Evolutionary conservation across 2,329 filamentous ascomycete species (phyloP).

Genomic region (Fusarium duplospermum): DNA sequence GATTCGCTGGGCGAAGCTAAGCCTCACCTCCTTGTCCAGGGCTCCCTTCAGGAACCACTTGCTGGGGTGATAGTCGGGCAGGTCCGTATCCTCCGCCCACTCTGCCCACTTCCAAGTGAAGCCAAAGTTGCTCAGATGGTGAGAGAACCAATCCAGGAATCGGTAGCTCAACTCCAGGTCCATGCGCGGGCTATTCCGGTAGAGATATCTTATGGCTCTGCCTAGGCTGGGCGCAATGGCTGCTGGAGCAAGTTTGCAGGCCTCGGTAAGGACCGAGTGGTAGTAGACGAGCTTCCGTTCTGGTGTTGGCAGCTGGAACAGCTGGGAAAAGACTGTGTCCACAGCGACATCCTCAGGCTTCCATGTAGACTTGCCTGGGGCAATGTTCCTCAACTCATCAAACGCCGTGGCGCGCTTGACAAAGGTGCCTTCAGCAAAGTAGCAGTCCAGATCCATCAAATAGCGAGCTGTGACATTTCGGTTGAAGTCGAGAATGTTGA

Average conservation of each 20-base stretch:
- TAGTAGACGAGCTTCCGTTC: constrained; percentile 98
- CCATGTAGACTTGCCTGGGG: constrained; percentile 79
- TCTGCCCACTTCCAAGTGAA: constrained; percentile 99
- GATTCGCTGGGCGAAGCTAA: constrained; percentile 96
- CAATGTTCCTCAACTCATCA: constrained; percentile 82
- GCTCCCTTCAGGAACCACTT: constrained; percentile 94
- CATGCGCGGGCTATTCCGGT: constrained; percentile 82
- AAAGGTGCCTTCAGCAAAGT: constrained; percentile 90
- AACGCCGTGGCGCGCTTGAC: constrained; percentile 93
- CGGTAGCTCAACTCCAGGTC: constrained; percentile 88
- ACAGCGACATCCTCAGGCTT: constrained; percentile 97
- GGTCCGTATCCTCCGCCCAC: constrained; percentile 88
- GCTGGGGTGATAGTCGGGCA: constrained; percentile 82
- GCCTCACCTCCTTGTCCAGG: constrained; percentile 94
- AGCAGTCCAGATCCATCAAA: constrained; percentile 93
- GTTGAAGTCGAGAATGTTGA: constrained; percentile 95
- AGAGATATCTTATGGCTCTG: constrained; percentile 91
- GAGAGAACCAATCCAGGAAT: constrained; percentile 97
- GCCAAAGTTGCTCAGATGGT: constrained; percentile 98
- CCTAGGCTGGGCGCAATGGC: constrained; percentile 96
- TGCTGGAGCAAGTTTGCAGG: constrained; percentile 94
- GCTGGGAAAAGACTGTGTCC: constrained; percentile 96
- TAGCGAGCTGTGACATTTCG: constrained; percentile 87
- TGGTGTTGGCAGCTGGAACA: constrained; percentile 86
- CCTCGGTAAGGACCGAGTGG: constrained; percentile 92